Base-by-base conservation (phyloP, 1,284 basidiomycete genomes). In the Sutorius eximius region DNA sequence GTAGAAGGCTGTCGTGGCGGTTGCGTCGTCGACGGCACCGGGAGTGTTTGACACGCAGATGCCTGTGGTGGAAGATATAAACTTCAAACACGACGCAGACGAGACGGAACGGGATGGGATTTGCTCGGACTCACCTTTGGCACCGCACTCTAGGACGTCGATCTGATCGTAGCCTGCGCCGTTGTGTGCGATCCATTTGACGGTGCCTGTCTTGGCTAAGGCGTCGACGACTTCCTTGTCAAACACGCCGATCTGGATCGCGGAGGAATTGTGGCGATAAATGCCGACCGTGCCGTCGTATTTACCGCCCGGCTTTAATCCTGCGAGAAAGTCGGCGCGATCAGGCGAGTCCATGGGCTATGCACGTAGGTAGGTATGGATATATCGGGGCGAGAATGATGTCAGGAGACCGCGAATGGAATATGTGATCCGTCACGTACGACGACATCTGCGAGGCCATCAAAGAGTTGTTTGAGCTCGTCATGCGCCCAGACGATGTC, bases 131-230 rank as follows among this genome's bases (percentile, higher is more conserved):
- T 22, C 47, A 49, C 47, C 47, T 47, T 24, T 49, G 44, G 79
- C 82, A 63, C 84, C 89, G 70, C 87, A 89, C 5, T 87, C 89
- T 2, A 72, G 71, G 6, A 94, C 82, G 67, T 95, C 89, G 61
- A 95, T 87, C 61, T 89, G 85, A 70, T 93, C 91, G 67, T 95
- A 95, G 3, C 94, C 93, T 0, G 93, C 93, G n/a, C 93, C 93
- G 59, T 95, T 94, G 71, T 95, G 92, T 2, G 87, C 89, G 62
- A 96, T 92, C 85, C 90, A 94, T 66, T 87, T 87, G 55, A 95
- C 79, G 27, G 77, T 80, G 48, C 94, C 80, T 18, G 75, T 80
- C 3, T 75, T 59, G 3, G 90, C 84, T 11, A 95, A 77, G 0
- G 80, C 82, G 51, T 78, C 71, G 58, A 96, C 78, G 62, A 96